A percentile compares a stretch with the other conserved stretches of the same genome.
phyloP scores from a whole-genome alignment of 2,329 filamentous ascomycete species.

The Hypoxylon sp. region DNA sequence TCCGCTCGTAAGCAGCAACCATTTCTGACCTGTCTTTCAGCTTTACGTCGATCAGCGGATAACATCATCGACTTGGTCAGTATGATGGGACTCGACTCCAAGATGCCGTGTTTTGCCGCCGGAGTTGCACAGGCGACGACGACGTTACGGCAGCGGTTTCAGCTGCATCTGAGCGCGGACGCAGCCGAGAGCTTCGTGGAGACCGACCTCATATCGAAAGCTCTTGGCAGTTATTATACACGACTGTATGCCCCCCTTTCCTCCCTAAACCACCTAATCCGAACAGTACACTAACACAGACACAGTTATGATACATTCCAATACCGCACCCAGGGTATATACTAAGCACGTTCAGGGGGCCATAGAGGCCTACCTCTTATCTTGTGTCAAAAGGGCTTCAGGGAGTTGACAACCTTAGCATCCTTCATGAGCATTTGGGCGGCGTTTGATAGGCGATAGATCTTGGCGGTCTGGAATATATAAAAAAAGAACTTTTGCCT shows the following conservation, averaged over 20 bases:
- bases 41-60: slow-evolving; percentile 81
- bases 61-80: slow-evolving; percentile 84
- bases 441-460: slow-evolving; percentile 50
- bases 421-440: slow-evolving; percentile 48
- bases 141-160: slow-evolving; percentile 78
- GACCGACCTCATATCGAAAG: slow-evolving; percentile 81
- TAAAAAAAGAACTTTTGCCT: slow-evolving; percentile 37
- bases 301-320: slow-evolving; percentile 86
- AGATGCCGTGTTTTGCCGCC: slow-evolving; percentile 85
- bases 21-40: slow-evolving; percentile 56
- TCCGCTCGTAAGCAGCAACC: not conserved
- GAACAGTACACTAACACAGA: slow-evolving; percentile 29
- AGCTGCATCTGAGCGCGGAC: slow-evolving; percentile 83
- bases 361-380: slow-evolving; percentile 25
- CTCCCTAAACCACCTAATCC: too few species aligned
- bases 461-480: slow-evolving; percentile 43
- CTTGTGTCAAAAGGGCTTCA: slow-evolving; percentile 14
- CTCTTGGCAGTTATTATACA: slow-evolving; percentile 87
- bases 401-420: slow-evolving; percentile 43
- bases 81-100: slow-evolving; percentile 85
- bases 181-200: slow-evolving; percentile 87
- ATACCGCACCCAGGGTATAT: slow-evolving; percentile 89
- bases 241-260: slow-evolving; percentile 70
- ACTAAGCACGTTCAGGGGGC: slow-evolving; percentile 62
- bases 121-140: slow-evolving; percentile 78